These are phyloP conservation scores for Mrakiaceae sp. DNA, from an alignment of 1,284 basidiomycete genomes.

Conservation along the genomic window DNA sequence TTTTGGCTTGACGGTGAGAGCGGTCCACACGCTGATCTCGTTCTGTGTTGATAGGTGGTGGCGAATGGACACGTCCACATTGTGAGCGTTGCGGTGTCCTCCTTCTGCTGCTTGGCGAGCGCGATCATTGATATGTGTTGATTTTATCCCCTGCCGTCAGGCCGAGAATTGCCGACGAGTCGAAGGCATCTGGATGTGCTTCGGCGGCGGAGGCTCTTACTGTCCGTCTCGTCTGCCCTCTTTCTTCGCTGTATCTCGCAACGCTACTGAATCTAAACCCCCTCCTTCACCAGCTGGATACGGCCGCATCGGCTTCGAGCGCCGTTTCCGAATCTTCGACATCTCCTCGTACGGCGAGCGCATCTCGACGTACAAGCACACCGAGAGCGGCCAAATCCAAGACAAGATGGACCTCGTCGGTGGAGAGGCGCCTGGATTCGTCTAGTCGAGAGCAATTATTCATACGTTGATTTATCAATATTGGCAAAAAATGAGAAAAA, in stretches of 20 bases:
- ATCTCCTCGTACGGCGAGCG: slow-evolving; percentile 79
- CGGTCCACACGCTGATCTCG: neutral
- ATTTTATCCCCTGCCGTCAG: too few relatives aligned
- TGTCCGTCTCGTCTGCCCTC: slow-evolving; percentile 42
- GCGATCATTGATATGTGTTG: too few relatives aligned
- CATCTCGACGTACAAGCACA: slow-evolving; percentile 79
- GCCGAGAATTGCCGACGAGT: slow-evolving; percentile 80
- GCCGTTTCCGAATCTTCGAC: slow-evolving; percentile 76
- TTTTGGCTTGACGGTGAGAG: too few relatives aligned
- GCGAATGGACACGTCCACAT: slow-evolving; percentile 80
- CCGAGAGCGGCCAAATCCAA: slow-evolving; percentile 56
- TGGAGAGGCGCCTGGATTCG: neutral
- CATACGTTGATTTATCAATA: too few relatives aligned
- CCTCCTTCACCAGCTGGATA: slow-evolving; percentile 6
- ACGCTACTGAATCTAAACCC: neutral
- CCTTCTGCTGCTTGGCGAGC: neutral
- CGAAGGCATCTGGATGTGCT: slow-evolving; percentile 82
- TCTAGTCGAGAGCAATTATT: neutral
- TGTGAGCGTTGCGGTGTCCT: slow-evolving; percentile 29
- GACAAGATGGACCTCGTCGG: slow-evolving; percentile 42
- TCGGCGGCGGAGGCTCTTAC: slow-evolving; percentile 84
- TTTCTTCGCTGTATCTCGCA: neutral
- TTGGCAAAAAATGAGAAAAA: too few relatives aligned
- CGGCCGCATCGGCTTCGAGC: slow-evolving; percentile 49
- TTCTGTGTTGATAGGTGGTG: slow-evolving; percentile 40